phyloP scores from a whole-genome alignment of 805 yeast genomes.

The Lipomyces starkeyi region DNA sequence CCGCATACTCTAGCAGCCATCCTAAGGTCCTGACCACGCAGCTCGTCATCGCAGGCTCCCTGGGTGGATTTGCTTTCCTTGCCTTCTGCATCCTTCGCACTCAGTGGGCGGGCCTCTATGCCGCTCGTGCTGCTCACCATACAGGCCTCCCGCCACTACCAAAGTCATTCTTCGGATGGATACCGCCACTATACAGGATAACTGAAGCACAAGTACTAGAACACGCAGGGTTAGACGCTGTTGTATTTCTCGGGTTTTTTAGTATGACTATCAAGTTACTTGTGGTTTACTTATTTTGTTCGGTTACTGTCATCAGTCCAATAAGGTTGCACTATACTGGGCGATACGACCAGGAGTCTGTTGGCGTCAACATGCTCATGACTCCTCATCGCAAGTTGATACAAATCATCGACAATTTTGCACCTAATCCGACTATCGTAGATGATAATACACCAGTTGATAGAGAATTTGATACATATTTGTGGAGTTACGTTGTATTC shows the following conservation, averaged over 20 bases:
- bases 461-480: slow-evolving; percentile 55
- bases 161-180: slow-evolving; percentile 77
- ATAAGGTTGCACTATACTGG: slow-evolving; percentile 85
- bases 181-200: slow-evolving; percentile 66
- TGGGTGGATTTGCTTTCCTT: slow-evolving; percentile 73
- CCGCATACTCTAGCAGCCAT: slow-evolving; percentile 14
- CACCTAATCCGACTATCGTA: background rate
- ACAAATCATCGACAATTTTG: background rate
- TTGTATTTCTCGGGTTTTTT: slow-evolving; percentile 88
- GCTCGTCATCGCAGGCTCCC: slow-evolving; percentile 65
- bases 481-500: slow-evolving; percentile 87
- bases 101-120: slow-evolving; percentile 80
- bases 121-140: slow-evolving; percentile 69
- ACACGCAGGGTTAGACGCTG: slow-evolving; percentile 93
- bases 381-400: slow-evolving; percentile 1
- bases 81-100: slow-evolving; percentile 73
- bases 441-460: slow-evolving; percentile 46
- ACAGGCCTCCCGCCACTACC: slow-evolving; percentile 66
- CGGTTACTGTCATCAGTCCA: slow-evolving; percentile 80
- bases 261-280: slow-evolving; percentile 81
- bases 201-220: slow-evolving; percentile 79
- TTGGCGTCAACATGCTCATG: background rate
- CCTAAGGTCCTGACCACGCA: slow-evolving; percentile 77
- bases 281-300: slow-evolving; percentile 67
- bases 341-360: slow-evolving; percentile 55